These are phyloP conservation scores for Cercophora newfieldiana DNA, from an alignment of 495 filamentous ascomycete genomes.

Conservation along the genomic window DNA sequence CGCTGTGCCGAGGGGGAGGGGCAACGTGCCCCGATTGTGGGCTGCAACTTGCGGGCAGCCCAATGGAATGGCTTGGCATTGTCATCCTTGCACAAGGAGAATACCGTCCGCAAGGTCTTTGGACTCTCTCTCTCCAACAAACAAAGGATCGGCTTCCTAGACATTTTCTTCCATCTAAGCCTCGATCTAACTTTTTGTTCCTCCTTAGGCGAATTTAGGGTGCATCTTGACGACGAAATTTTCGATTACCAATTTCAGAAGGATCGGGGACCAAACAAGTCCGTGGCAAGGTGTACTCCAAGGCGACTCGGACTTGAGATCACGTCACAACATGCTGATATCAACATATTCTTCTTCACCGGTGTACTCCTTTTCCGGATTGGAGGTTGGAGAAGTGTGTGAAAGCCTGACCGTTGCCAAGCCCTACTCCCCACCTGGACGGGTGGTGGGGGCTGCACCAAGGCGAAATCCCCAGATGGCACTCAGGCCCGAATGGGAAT, in stretches of 20 bases:
- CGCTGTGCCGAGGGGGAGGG: slow-evolving; percentile 1
- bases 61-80: no score
- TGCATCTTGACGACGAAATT: no score
- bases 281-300: background rate
- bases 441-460: background rate
- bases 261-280: background rate
- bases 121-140: background rate
- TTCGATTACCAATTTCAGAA: no score
- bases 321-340: background rate
- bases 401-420: background rate
- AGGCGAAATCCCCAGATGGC: background rate
- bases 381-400: background rate
- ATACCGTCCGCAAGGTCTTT: background rate
- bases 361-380: background rate
- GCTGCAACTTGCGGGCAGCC: no score
- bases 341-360: background rate
- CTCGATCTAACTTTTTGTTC: background rate
- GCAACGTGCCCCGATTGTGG: slow-evolving; percentile 2
- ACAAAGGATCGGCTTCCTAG: background rate
- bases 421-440: background rate
- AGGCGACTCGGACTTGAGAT: background rate
- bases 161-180: background rate
- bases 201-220: no score
- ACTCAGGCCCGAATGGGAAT: background rate
- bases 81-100: no score